These are phyloP conservation scores for Prosopis cineraria DNA, from an alignment of 306 rosid species.

Conservation along the genomic window DNA sequence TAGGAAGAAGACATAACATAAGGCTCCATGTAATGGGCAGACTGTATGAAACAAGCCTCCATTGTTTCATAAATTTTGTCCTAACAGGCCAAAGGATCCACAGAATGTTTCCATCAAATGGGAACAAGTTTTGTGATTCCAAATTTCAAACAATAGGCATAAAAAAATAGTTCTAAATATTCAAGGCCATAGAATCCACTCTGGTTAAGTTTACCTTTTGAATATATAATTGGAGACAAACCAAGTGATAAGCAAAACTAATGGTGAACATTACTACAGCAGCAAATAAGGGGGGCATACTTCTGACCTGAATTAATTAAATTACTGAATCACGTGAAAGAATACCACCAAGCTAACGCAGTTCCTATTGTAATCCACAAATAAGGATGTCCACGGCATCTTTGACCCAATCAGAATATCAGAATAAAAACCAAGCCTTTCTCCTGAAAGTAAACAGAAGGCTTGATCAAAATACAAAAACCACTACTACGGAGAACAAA, in stretches of 20 bases:
- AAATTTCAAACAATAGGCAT: constrained; percentile 12
- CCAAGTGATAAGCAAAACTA: background rate
- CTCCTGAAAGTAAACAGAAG: constrained; percentile 40
- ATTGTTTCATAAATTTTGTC: background rate
- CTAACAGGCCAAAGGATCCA: background rate
- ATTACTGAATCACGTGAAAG: constrained; percentile 88
- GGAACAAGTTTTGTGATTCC: background rate
- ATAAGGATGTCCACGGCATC: constrained; percentile 88
- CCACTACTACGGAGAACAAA: background rate
- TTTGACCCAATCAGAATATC: constrained; percentile 52
- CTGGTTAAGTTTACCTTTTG: constrained; percentile 3
- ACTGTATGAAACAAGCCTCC: background rate
- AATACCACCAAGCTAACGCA: constrained; percentile 91
- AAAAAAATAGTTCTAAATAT: background rate
- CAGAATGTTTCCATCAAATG: background rate
- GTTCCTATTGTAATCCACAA: constrained; percentile 62
- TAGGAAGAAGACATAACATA: background rate
- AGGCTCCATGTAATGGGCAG: background rate
- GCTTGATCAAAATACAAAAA: constrained; percentile 4
- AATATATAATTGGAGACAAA: background rate
- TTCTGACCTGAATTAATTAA: constrained; percentile 56
- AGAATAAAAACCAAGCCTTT: constrained; percentile 33
- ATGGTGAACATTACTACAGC: background rate
- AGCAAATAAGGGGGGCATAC: constrained; percentile 19
- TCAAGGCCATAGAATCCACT: background rate